Evolutionary conservation across 305 asterid genomes (phyloP).

Genomic region (Coffea humblotiana): DNA sequence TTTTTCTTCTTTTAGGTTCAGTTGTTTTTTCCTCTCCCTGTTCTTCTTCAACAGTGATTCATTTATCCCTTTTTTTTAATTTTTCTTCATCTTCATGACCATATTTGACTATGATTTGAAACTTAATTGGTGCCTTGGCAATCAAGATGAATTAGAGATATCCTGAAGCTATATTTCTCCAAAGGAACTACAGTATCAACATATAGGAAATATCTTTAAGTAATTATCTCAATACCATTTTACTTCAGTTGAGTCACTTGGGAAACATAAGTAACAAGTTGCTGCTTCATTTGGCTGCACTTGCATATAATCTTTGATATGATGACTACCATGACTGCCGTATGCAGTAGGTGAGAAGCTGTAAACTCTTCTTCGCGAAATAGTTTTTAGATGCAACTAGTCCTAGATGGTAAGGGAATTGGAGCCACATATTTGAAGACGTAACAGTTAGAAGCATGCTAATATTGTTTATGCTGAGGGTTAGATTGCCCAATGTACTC

Average conservation of each 20-base stretch:
- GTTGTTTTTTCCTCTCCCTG: neutral
- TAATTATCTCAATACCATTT: neutral
- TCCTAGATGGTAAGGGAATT: neutral
- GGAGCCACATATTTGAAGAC: neutral
- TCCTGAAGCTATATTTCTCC: neutral
- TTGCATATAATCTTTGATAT: neutral
- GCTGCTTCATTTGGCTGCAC: neutral
- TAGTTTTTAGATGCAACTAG: neutral
- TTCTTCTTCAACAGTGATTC: neutral
- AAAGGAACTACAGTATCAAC: neutral
- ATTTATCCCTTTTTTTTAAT: neutral
- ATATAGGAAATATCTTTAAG: neutral
- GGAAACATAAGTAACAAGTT: neutral
- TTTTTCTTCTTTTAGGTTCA: neutral
- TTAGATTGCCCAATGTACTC: neutral
- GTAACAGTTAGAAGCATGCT: neutral
- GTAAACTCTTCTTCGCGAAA: neutral
- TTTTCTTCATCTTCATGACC: neutral
- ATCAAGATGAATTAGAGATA: neutral
- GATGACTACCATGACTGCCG: neutral
- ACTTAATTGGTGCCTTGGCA: neutral
- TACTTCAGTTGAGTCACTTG: neutral
- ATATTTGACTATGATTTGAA: neutral
- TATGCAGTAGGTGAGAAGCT: neutral
- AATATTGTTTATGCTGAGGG: neutral